Evolutionary conservation across 441 rosid genomes (phyloP).

Genomic region (Breynia disticha): DNA sequence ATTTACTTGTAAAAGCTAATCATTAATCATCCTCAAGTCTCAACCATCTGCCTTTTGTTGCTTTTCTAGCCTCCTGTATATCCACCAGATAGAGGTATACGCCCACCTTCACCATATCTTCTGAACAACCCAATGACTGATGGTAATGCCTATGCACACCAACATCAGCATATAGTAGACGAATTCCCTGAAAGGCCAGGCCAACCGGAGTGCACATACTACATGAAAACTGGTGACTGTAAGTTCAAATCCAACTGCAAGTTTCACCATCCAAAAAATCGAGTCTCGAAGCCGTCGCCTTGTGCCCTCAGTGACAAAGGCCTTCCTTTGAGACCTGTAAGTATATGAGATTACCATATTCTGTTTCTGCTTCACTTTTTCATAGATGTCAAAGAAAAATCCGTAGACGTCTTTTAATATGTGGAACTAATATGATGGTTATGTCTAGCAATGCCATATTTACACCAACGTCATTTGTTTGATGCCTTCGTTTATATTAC

Average conservation of each 20-base stretch:
- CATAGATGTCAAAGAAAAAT: too few species aligned
- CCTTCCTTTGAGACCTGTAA: constrained; percentile 93
- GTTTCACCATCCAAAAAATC: constrained; percentile 81
- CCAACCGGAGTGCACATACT: constrained; percentile 77
- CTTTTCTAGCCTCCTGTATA: constrained; percentile 48
- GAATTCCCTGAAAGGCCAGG: constrained; percentile 91
- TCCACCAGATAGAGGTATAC: constrained; percentile 44
- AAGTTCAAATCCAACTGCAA: constrained; percentile 82
- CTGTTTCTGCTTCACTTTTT: neutral
- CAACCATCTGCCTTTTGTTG: constrained; percentile 14
- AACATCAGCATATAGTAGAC: constrained; percentile 38
- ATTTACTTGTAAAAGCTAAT: neutral
- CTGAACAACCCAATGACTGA: constrained; percentile 34
- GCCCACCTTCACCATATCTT: constrained; percentile 35
- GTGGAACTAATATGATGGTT: neutral
- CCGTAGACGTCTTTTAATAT: too few species aligned
- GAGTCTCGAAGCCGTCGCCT: constrained; percentile 34
- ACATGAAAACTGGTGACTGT: constrained; percentile 80
- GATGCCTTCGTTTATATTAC: neutral
- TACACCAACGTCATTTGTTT: neutral
- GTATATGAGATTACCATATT: constrained; percentile 12
- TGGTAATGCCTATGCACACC: constrained; percentile 28
- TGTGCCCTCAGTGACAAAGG: constrained; percentile 71
- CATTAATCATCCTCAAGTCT: neutral
- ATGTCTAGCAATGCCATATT: neutral